Evolutionary conservation across 2,329 filamentous ascomycete species (phyloP), one percentile per base, ranked within the genome.

Genomic region (Atkinsonella hypoxylon): DNA sequence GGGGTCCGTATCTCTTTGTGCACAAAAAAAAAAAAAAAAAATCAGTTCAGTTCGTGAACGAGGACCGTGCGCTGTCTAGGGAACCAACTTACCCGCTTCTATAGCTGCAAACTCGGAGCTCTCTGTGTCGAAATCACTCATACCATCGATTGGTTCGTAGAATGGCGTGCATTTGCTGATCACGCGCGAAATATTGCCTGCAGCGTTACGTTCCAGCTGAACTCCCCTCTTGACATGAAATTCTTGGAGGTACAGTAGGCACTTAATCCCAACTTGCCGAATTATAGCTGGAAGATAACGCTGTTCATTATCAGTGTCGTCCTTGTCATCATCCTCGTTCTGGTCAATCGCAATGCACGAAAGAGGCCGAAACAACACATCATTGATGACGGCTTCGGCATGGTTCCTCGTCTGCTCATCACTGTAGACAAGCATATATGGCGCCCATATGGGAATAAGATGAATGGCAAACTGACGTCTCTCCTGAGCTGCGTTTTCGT

Each of bases 361-460:
- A 2, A 61, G 54, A 40, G 62, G 59, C 13, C 55, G 55, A 48
- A 78, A 74, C 4, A 81, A 50, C 38, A 68, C 65, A 2, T 69
- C 61, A 3, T 67, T 60, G 17, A 81, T 52, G 50, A 79, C 71
- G 0, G 57, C 55, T 48, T 75, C 70, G 4, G 74, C 68, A 2
- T 65, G 65, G 7, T 54, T 55, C 47, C 71, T 69, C 15, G 78
- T 69, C 2, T 60, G 56, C 5, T 62, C 53, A 46, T 79, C 74
- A 22, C 66, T 67, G 55, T 72, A 75, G 8, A 67, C 70, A 32
- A 81, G 62, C 22, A 81, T 60, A 22, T 67, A 65, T 1, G 78
- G 77, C 4, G 65, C 72, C 78, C 78, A 81, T n/a, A 62, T 56
- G 0, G 72, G 68, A 3, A 69, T 58, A 4, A 58, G 55, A 9